phyloP scores from a whole-genome alignment of 345 rosid genomes.

The Triadica sebifera region DNA sequence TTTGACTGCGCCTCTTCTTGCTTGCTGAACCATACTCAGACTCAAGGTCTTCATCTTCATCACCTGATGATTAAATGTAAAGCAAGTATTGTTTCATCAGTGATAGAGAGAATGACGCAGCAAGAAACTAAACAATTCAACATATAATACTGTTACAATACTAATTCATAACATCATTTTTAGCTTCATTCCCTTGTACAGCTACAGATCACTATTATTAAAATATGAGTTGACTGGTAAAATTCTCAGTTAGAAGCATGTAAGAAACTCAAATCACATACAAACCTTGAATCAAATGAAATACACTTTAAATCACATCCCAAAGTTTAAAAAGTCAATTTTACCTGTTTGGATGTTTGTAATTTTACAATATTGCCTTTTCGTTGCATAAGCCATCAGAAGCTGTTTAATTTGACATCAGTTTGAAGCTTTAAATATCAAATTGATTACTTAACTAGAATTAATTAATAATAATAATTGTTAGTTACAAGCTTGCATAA shows the following conservation, averaged over 20 bases:
- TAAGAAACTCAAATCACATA: background rate
- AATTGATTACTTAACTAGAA: background rate
- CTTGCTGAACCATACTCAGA: slow-evolving; percentile 67
- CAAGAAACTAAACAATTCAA: background rate
- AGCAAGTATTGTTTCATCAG: background rate
- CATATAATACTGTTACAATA: background rate
- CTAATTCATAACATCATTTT: background rate
- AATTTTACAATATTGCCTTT: background rate
- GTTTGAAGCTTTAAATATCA: background rate
- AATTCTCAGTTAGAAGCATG: background rate
- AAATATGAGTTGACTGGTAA: background rate
- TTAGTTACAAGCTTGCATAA: background rate
- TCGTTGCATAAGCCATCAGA: background rate
- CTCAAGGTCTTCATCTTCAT: slow-evolving; percentile 84
- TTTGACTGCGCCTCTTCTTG: slow-evolving; percentile 68
- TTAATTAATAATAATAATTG: background rate
- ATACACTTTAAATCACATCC: background rate
- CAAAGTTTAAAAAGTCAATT: background rate
- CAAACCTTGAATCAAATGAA: background rate
- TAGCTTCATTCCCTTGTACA: background rate
- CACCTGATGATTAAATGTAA: slow-evolving; percentile 42
- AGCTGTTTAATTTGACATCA: background rate
- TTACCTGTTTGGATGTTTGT: background rate
- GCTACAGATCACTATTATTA: background rate
- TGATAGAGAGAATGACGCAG: background rate